These are phyloP conservation scores for Rhytidiadelphus loreus DNA, from an alignment of 225 moss, liverwort and hornwort genomes.

Conservation along the genomic window DNA sequence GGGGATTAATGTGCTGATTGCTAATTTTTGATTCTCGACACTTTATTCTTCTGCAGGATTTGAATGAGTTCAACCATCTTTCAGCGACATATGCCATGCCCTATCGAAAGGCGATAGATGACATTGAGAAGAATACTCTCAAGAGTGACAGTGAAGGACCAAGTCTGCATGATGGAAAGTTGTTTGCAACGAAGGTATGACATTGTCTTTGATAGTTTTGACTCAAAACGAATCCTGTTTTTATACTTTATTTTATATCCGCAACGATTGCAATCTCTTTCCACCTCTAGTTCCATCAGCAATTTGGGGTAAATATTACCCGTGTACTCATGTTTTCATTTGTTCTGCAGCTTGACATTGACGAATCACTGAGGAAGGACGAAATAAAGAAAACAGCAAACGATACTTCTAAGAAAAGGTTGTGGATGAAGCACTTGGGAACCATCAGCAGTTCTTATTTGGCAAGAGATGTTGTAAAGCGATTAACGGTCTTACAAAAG, in stretches of 20 bases:
- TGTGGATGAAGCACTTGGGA: background rate
- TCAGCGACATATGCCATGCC: background rate
- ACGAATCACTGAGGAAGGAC: background rate
- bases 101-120: background rate
- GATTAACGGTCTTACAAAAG: background rate
- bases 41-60: background rate
- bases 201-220: background rate
- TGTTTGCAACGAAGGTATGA: background rate
- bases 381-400: background rate
- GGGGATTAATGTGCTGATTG: background rate
- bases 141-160: background rate
- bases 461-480: background rate
- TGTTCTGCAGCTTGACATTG: background rate
- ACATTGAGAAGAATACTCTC: no score
- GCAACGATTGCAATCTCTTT: background rate
- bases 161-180: background rate
- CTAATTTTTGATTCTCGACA: background rate
- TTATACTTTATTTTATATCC: background rate
- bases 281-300: background rate
- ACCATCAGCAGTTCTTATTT: background rate
- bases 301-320: background rate
- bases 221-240: background rate
- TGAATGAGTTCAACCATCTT: background rate
- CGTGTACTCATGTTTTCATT: background rate
- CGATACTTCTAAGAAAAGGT: background rate